phyloP scores from a whole-genome alignment of 805 yeast species.

The Ogataea pilisensis region DNA sequence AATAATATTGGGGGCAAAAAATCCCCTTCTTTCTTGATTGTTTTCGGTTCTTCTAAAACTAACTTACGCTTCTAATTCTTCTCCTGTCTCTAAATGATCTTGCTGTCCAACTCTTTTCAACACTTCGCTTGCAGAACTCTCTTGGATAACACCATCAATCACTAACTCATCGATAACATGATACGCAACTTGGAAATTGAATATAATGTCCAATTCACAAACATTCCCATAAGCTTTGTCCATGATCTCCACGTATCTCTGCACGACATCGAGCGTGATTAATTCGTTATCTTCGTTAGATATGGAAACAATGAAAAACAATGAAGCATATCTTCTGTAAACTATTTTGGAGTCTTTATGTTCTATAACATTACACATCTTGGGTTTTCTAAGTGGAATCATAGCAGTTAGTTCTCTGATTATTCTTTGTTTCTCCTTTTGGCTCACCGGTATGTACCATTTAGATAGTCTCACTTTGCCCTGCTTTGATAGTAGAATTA shows the following conservation, averaged over 20 bases:
- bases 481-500: constrained; percentile 83
- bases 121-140: constrained; percentile 76
- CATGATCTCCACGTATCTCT: constrained; percentile 94
- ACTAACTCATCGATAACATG: constrained; percentile 86
- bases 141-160: constrained; percentile 84
- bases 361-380: constrained; percentile 93
- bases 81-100: constrained; percentile 66
- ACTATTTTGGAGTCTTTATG: constrained; percentile 81
- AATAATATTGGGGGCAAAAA: too few relatives aligned
- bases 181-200: constrained; percentile 92
- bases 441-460: constrained; percentile 86
- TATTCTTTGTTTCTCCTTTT: constrained; percentile 80
- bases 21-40: too few relatives aligned
- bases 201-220: constrained; percentile 93
- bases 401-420: constrained; percentile 83
- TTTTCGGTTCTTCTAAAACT: too few relatives aligned
- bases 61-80: constrained; percentile 20
- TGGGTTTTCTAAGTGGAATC: constrained; percentile 79
- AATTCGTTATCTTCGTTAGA: constrained; percentile 84
- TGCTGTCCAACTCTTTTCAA: constrained; percentile 73
- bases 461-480: constrained; percentile 91
- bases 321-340: constrained; percentile 88
- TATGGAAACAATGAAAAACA: constrained; percentile 85
- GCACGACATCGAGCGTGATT: constrained; percentile 78
- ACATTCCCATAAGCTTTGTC: constrained; percentile 94